Evolutionary conservation across 768 basidiomycete species (phyloP).

Genomic region (Mycena amicta): DNA sequence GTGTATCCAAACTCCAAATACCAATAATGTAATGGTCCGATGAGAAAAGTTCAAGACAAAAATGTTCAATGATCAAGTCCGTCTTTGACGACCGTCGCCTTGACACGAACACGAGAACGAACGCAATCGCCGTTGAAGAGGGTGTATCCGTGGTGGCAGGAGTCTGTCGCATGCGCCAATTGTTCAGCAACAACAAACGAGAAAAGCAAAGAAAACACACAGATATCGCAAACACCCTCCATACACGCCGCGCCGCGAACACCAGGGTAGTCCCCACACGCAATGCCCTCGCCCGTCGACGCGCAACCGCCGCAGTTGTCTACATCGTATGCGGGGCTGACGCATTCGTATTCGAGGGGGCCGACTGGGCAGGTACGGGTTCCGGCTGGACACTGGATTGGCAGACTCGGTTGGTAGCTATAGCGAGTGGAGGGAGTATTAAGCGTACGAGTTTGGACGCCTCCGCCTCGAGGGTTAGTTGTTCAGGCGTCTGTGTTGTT

Average conservation of each 20-base stretch:
- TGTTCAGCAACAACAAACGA: not conserved
- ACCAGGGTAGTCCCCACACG: conserved; percentile 20
- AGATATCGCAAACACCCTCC: conserved; percentile 19
- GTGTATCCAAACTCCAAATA: too few species aligned
- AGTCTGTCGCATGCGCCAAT: conserved; percentile 2
- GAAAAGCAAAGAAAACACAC: conserved; percentile 7
- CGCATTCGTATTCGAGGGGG: conserved; percentile 19
- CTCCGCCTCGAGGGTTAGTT: conserved; percentile 3
- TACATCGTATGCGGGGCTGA: conserved; percentile 17
- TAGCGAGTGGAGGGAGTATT: not conserved
- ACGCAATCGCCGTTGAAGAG: conserved; percentile 5
- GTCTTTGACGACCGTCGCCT: not conserved
- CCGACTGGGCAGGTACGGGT: conserved; percentile 21
- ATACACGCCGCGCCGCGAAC: conserved; percentile 20
- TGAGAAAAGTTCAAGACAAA: not conserved
- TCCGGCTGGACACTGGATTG: conserved; percentile 9
- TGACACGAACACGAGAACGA: not conserved
- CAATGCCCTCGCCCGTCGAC: conserved; percentile 17
- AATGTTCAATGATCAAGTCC: not conserved
- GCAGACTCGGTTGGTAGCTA: not conserved
- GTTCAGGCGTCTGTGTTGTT: not conserved
- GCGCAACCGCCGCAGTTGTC: conserved; percentile 27
- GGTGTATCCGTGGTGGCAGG: conserved; percentile 9
- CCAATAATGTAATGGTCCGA: too few species aligned
- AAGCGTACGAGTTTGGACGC: not conserved